A percentile compares a stretch with the other conserved stretches of the same genome.
Conservation (phyloP, 2,329 filamentous ascomycete genomes). For the Alternaria panax region DNA sequence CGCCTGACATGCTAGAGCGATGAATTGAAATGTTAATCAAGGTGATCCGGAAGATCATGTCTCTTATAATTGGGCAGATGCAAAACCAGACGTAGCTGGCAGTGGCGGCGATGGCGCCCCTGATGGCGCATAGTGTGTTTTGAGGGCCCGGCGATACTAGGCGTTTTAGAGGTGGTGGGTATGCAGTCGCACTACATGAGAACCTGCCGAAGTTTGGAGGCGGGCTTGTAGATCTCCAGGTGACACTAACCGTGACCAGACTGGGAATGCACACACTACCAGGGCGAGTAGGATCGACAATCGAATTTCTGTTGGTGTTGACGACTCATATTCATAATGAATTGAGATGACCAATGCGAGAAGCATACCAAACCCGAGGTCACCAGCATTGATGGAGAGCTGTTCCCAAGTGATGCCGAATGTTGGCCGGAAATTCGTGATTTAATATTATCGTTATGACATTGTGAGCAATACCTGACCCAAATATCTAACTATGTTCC, state of each 20-base stretch:
- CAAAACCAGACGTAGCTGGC: neutral
- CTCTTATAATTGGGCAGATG: neutral
- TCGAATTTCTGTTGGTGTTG: neutral
- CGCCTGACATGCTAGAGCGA: neutral
- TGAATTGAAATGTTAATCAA: neutral
- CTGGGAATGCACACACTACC: neutral
- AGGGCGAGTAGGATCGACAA: neutral
- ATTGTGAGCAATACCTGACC: neutral
- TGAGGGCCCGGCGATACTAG: slow-evolving; percentile 1
- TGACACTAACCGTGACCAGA: neutral
- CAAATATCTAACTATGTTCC: neutral
- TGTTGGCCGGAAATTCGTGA: neutral
- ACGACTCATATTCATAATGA: neutral
- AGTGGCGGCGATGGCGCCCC: neutral
- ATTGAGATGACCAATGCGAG: neutral
- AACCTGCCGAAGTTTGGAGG: neutral
- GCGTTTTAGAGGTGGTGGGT: neutral
- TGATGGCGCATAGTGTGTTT: neutral
- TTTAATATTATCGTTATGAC: neutral
- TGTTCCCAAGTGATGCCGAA: neutral
- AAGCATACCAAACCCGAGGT: neutral
- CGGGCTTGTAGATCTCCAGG: neutral
- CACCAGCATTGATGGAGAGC: neutral
- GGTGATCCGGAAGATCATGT: neutral
- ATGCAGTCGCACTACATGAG: neutral